Percentiles rank a stretch among this genome's conserved stretches.
phyloP scores from a whole-genome alignment of 108 stramenopile species.

The Parietichytrium sp. region DNA sequence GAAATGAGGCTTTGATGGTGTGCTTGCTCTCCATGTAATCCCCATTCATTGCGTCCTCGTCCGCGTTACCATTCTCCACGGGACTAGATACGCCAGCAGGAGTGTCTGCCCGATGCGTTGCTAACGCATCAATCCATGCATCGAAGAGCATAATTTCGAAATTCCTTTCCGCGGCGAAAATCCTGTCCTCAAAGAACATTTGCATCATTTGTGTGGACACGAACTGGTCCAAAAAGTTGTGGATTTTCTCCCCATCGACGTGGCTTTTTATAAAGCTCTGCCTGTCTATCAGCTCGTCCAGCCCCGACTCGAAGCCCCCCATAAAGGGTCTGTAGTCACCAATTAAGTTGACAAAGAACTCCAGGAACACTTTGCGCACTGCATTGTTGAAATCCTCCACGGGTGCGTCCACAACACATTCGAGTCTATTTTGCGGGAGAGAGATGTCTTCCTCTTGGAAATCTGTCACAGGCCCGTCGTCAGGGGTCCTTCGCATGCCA shows the following conservation, averaged over 20 bases:
- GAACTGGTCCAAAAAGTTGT: conserved; percentile 5
- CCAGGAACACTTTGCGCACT: conserved; percentile 5
- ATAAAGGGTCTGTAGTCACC: conserved; percentile 11
- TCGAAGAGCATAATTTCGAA: conserved; percentile 37
- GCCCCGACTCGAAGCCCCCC: background rate
- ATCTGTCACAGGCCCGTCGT: background rate
- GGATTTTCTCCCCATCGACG: background rate
- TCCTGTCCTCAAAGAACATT: background rate
- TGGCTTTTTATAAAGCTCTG: background rate
- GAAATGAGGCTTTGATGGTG: conserved; percentile 29
- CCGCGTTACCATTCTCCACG: background rate
- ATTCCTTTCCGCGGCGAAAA: conserved; percentile 31
- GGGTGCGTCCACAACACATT: background rate
- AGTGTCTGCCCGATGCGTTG: background rate
- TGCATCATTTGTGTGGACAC: conserved; percentile 29
- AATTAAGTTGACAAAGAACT: background rate
- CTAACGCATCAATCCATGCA: background rate
- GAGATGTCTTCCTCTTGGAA: background rate
- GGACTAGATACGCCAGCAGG: background rate
- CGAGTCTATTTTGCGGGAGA: no score
- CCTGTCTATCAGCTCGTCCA: conserved; percentile 25
- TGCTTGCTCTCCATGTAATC: background rate
- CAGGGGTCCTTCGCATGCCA: no score
- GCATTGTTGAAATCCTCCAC: background rate
- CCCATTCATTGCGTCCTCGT: background rate